A percentile compares a stretch with the other conserved stretches of the same genome.
Conservation (phyloP, 2,329 filamentous ascomycete species). For the Rhynchosporium agropyri region DNA sequence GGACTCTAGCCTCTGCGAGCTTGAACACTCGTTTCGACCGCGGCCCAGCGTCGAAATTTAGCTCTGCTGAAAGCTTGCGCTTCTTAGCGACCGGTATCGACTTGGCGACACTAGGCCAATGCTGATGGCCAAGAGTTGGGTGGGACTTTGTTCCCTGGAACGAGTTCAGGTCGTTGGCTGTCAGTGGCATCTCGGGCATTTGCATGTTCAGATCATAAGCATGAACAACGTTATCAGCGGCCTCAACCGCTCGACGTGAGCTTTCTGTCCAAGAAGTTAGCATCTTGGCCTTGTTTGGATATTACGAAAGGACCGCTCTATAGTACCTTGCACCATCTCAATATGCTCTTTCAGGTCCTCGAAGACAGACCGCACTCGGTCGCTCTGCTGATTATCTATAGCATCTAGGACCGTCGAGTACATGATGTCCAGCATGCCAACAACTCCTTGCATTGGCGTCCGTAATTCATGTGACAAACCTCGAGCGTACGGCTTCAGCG, state of each 20-base stretch:
- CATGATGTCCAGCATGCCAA: constrained; percentile 78
- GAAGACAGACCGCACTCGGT: constrained; percentile 57
- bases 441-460: constrained; percentile 75
- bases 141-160: constrained; percentile 13
- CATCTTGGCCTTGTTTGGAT: constrained; percentile 15
- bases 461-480: constrained; percentile 72
- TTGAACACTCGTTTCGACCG: constrained; percentile 37
- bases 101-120: not conserved
- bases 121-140: constrained; percentile 6
- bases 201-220: constrained; percentile 77
- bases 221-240: constrained; percentile 75
- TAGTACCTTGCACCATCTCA: constrained; percentile 67
- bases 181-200: constrained; percentile 63
- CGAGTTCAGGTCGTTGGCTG: constrained; percentile 29
- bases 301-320: not conserved
- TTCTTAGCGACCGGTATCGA: constrained; percentile 28
- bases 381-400: constrained; percentile 55
- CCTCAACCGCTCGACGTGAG: constrained; percentile 70
- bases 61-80: constrained; percentile 30
- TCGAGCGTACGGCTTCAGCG: constrained; percentile 71
- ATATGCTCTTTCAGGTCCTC: constrained; percentile 68
- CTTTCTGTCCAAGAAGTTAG: constrained; percentile 53
- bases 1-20: constrained; percentile 32
- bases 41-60: constrained; percentile 32
- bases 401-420: constrained; percentile 71